Percentiles rank a stretch among this genome's conserved stretches.
These are phyloP conservation scores for Carex arenaria DNA, from an alignment of 202 grass and related monocot genomes.

Conservation along the genomic window DNA sequence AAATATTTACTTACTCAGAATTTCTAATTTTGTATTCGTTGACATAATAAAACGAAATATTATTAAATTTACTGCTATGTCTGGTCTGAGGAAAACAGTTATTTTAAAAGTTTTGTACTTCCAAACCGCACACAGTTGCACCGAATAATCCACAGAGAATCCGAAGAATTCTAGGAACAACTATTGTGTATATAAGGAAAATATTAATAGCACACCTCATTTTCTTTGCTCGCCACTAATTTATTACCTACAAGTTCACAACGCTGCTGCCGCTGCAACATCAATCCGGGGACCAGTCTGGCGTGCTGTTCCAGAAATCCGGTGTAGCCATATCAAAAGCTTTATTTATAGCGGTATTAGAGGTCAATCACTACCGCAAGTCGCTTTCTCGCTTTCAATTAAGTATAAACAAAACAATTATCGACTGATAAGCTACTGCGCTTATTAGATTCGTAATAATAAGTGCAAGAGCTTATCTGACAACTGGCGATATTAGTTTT, in stretches of 20 bases:
- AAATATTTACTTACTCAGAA: neutral
- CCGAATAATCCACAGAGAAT: neutral
- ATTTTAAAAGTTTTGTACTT: too few species aligned
- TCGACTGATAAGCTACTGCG: accelerated
- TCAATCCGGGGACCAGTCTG: neutral
- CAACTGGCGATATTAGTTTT: conserved; percentile 32
- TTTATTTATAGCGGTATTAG: conserved; percentile 17
- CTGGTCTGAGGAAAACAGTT: too few species aligned
- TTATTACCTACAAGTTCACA: neutral
- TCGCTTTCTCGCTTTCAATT: conserved; percentile 51
- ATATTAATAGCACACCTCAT: neutral
- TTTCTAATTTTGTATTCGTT: neutral
- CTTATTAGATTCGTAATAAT: conserved; percentile 19
- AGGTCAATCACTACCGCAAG: conserved; percentile 13
- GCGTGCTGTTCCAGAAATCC: conserved; percentile 15
- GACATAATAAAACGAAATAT: neutral
- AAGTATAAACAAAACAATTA: conserved; percentile 25
- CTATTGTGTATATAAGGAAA: neutral
- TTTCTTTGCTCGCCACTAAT: neutral
- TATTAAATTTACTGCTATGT: too few species aligned
- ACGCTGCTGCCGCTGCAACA: neutral
- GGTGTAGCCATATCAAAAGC: conserved; percentile 22
- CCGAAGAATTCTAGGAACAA: neutral
- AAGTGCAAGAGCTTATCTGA: accelerated
- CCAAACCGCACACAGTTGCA: neutral